phyloP scores from a whole-genome alignment of 108 stramenopile genomes.

The Discostella stelligeroides region DNA sequence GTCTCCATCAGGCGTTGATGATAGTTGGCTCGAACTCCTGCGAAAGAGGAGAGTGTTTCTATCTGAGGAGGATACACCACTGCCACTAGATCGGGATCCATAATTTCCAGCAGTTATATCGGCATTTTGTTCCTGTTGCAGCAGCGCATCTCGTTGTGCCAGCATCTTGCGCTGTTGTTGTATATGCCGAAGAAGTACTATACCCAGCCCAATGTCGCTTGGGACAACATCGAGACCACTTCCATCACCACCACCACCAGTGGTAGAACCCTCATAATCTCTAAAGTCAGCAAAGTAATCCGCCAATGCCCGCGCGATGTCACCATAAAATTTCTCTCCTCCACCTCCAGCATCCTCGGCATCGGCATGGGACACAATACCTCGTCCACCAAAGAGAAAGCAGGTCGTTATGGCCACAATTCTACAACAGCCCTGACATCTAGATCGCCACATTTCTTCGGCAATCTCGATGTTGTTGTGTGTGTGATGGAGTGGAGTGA shows the following conservation, averaged over 20 bases:
- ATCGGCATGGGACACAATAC: conserved; percentile 53
- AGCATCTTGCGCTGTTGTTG: conserved; percentile 68
- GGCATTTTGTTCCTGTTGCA: conserved; percentile 13
- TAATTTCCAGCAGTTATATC: background rate
- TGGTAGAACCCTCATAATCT: conserved; percentile 13
- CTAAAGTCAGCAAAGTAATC: conserved; percentile 76
- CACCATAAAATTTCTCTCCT: conserved; percentile 55
- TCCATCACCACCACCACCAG: background rate
- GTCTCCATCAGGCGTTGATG: background rate
- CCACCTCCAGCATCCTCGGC: conserved; percentile 29
- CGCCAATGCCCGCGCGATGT: conserved; percentile 74
- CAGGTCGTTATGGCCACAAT: conserved; percentile 72
- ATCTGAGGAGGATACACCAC: conserved; percentile 6
- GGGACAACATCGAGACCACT: conserved; percentile 73
- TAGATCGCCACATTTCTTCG: conserved; percentile 72
- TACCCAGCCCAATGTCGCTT: conserved; percentile 74
- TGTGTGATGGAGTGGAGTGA: conserved; percentile 14
- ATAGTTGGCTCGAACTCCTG: conserved; percentile 10
- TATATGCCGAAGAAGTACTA: conserved; percentile 74
- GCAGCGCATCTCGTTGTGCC: conserved; percentile 48
- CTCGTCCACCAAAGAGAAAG: conserved; percentile 85
- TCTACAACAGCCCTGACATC: conserved; percentile 73
- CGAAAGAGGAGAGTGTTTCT: conserved; percentile 40
- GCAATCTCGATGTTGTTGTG: conserved; percentile 10
- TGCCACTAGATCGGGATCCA: too few relatives aligned